These are phyloP conservation scores for Pseudogymnoascus sp. DNA, from an alignment of 2,329 filamentous ascomycete species.

Conservation along the genomic window DNA sequence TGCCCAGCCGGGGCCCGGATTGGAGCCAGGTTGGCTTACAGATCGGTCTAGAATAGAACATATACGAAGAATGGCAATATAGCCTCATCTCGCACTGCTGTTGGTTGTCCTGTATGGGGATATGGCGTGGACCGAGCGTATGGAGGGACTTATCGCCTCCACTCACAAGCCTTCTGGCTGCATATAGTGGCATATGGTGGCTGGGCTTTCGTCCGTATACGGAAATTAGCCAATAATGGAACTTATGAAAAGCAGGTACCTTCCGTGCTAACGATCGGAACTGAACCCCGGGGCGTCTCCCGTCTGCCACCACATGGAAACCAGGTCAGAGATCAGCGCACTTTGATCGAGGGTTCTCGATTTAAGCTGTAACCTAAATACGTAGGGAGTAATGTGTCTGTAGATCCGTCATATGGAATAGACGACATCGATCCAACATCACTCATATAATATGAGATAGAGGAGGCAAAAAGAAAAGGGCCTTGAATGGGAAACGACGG, in stretches of 20 bases:
- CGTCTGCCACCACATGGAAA: slow-evolving; percentile 1
- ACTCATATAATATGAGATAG: not conserved
- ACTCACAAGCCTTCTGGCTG: not conserved
- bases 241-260: slow-evolving; percentile 1
- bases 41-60: not conserved
- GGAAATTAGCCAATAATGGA: slow-evolving; percentile 3
- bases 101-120: not conserved
- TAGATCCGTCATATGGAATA: not conserved
- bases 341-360: not conserved
- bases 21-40: not conserved
- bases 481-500: not conserved
- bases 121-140: slow-evolving; percentile 4
- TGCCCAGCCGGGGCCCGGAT: not conserved
- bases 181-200: not conserved
- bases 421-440: not conserved
- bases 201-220: not conserved
- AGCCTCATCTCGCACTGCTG: not conserved
- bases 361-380: slow-evolving; percentile 1
- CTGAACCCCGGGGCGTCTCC: not conserved
- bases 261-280: not conserved
- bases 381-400: not conserved
- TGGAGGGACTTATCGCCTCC: not conserved
- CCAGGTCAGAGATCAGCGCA: slow-evolving; percentile 6
- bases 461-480: not conserved
- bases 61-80: not conserved